These are phyloP conservation scores for Candida taoyuanica DNA, from an alignment of 805 yeast species.

Conservation along the genomic window DNA sequence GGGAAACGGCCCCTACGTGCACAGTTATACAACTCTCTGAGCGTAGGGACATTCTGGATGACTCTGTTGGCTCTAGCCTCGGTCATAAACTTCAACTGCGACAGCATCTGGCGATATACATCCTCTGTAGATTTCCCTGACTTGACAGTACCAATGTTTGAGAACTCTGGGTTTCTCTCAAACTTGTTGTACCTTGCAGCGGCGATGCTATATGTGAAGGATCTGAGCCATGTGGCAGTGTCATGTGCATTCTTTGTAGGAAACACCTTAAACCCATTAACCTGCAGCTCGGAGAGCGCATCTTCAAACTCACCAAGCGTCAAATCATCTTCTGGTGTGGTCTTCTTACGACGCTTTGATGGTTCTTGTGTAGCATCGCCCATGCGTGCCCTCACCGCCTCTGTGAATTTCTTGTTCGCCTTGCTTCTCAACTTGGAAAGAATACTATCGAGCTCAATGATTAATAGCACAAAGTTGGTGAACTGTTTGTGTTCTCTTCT, in stretches of 20 bases:
- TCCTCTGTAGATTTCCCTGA: conserved; percentile 48
- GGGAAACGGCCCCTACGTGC: conserved; percentile 33
- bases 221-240: conserved; percentile 46
- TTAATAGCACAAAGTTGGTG: conserved; percentile 37
- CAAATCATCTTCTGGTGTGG: conserved; percentile 4
- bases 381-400: conserved; percentile 27
- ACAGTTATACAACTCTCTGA: conserved; percentile 30
- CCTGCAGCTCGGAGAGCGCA: conserved; percentile 41
- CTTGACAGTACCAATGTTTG: conserved; percentile 50
- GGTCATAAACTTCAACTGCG: conserved; percentile 57
- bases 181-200: conserved; percentile 49
- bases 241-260: conserved; percentile 45
- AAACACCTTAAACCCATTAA: conserved; percentile 46
- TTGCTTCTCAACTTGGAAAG: conserved; percentile 38
- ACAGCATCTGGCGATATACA: conserved; percentile 44
- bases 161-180: conserved; percentile 48
- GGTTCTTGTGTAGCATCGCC: conserved; percentile 1
- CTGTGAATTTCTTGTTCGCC: conserved; percentile 43
- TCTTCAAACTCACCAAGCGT: conserved; percentile 33
- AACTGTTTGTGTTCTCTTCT: conserved; percentile 21
- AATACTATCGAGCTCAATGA: conserved; percentile 46
- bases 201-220: conserved; percentile 54
- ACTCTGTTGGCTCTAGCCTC: conserved; percentile 44
- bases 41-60: conserved; percentile 35
- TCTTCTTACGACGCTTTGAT: conserved; percentile 4